These are phyloP conservation scores for Fusarium transvaalense DNA, from an alignment of 2,329 filamentous ascomycete species.

Conservation along the genomic window DNA sequence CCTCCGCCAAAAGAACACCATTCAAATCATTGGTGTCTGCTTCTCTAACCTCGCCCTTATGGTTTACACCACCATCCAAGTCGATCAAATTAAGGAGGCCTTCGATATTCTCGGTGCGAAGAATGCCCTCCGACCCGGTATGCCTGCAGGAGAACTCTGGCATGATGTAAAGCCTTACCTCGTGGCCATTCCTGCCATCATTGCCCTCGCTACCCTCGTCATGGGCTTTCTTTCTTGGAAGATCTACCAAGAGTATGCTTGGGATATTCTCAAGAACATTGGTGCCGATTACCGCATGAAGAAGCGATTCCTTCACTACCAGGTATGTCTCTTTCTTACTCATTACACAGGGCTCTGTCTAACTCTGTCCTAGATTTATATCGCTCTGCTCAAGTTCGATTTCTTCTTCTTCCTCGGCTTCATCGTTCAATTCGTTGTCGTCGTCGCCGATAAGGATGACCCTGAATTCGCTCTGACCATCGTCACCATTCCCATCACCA, in stretches of 20 bases:
- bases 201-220: constrained; percentile 78
- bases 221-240: constrained; percentile 90
- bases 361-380: constrained; percentile 79
- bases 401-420: constrained; percentile 99
- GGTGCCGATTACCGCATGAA: constrained; percentile 97
- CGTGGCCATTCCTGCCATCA: constrained; percentile 85
- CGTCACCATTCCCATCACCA: constrained; percentile 90
- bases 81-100: constrained; percentile 87
- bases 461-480: constrained; percentile 89
- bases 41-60: constrained; percentile 91
- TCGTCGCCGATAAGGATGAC: constrained; percentile 77
- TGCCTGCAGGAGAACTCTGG: constrained; percentile 69
- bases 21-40: constrained; percentile 96
- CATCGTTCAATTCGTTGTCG: constrained; percentile 96
- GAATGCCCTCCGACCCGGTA: constrained; percentile 58
- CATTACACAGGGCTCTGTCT: neutral
- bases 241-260: constrained; percentile 97
- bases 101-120: constrained; percentile 65
- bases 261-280: constrained; percentile 99
- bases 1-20: constrained; percentile 94
- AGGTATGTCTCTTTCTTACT: constrained; percentile 68
- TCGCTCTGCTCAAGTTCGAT: constrained; percentile 97
- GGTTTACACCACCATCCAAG: constrained; percentile 92
- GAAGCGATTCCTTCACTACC: constrained; percentile 94
- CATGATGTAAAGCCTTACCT: constrained; percentile 77